Conservation (phyloP, 1,139 yeast genomes). For the Nakaseomyces delphensis region DNA sequence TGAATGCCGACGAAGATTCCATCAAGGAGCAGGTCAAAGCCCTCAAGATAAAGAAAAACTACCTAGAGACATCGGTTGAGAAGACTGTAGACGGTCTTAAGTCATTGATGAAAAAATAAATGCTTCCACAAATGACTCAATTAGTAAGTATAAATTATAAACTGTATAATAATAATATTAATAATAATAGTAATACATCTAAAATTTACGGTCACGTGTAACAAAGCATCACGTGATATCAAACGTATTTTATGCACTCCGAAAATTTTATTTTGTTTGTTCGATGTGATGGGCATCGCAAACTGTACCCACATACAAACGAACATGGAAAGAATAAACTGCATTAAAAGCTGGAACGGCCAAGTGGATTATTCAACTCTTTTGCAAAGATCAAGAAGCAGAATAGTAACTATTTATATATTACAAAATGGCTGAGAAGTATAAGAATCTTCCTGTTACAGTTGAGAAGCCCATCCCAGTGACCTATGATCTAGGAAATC, state of each 20-base stretch:
- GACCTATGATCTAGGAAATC: conserved; percentile 74
- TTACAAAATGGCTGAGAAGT: conserved; percentile 14
- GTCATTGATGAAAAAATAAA: not conserved
- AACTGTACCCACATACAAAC: not conserved
- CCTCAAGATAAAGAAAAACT: conserved; percentile 58
- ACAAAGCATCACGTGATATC: no score
- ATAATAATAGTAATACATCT: no score
- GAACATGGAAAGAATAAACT: no score
- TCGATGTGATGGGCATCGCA: conserved; percentile 9
- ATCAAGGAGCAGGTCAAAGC: conserved; percentile 52
- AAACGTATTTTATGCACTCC: no score
- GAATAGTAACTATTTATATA: not conserved
- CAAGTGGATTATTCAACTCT: no score
- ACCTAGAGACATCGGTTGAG: conserved; percentile 68
- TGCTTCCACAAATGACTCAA: no score
- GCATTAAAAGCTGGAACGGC: no score
- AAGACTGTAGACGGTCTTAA: conserved; percentile 59
- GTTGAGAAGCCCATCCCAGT: conserved; percentile 87
- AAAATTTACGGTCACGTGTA: no score
- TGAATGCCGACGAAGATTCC: conserved; percentile 45
- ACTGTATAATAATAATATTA: not conserved
- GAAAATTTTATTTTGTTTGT: no score
- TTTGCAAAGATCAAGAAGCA: no score
- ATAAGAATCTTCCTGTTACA: conserved; percentile 48
- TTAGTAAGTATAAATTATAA: no score